Evolutionary conservation across 306 rosid species (phyloP).

Genomic region (Acacia acuminata): DNA sequence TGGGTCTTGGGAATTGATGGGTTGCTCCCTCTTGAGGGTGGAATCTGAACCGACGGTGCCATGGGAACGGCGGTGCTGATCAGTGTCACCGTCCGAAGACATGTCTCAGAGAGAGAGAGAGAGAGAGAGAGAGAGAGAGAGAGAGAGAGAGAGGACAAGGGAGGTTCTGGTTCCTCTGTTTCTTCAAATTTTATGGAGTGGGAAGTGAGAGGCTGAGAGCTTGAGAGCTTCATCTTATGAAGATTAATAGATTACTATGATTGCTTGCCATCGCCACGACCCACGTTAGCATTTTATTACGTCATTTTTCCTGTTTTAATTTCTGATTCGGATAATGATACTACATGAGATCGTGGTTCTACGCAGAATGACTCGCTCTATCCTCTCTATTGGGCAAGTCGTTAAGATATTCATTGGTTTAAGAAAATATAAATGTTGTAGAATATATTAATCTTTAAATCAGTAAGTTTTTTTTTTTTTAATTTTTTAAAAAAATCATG

Average conservation of each 20-base stretch:
- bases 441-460: not conserved
- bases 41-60: not conserved
- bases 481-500: not conserved
- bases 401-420: not conserved
- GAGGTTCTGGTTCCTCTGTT: not conserved
- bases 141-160: not conserved
- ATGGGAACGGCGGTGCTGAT: not conserved
- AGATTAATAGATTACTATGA: not conserved
- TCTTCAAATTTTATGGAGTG: not conserved
- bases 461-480: not conserved
- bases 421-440: not conserved
- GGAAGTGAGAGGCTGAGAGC: not conserved
- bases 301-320: not conserved
- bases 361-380: not conserved
- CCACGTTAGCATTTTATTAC: not conserved
- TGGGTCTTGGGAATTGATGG: not conserved
- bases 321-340: not conserved
- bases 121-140: not conserved
- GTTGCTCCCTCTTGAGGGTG: not conserved
- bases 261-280: constrained; percentile 8
- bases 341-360: not conserved
- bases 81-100: not conserved
- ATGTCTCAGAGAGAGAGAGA: not conserved
- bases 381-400: not conserved
- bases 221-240: constrained; percentile 21